These are phyloP conservation scores for Magnaporthiopsis incrustans DNA, from an alignment of 2,329 filamentous ascomycete genomes.

Conservation along the genomic window DNA sequence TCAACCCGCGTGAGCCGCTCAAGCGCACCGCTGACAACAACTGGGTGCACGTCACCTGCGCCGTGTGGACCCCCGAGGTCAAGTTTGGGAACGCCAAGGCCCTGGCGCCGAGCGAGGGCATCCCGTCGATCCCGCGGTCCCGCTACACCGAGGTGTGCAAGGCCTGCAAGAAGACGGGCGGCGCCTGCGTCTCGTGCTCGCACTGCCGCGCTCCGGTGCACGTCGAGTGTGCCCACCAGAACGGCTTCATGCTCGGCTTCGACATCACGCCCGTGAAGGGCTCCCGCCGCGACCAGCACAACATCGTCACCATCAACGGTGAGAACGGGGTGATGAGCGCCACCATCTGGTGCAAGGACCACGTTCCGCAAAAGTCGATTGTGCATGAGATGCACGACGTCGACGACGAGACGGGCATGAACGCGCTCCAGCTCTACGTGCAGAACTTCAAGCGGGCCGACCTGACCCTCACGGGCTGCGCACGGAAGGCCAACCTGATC, in stretches of 20 bases:
- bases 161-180: conserved; percentile 64
- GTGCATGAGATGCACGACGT: conserved; percentile 74
- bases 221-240: conserved; percentile 81
- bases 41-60: conserved; percentile 94
- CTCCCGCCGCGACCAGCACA: conserved; percentile 73
- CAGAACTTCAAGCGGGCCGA: conserved; percentile 94
- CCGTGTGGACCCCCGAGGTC: conserved; percentile 84
- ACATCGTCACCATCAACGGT: conserved; percentile 69
- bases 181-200: conserved; percentile 80
- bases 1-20: conserved; percentile 78
- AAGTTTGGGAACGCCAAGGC: conserved; percentile 82
- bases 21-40: conserved; percentile 96
- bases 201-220: conserved; percentile 68
- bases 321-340: conserved; percentile 82
- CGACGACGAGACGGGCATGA: conserved; percentile 62
- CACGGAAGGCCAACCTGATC: conserved; percentile 80
- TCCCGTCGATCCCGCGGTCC: conserved; percentile 67
- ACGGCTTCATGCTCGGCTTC: conserved; percentile 78
- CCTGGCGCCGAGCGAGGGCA: conserved; percentile 81
- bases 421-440: conserved; percentile 77
- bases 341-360: conserved; percentile 85
- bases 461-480: conserved; percentile 79
- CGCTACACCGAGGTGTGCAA: conserved; percentile 75
- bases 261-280: conserved; percentile 86
- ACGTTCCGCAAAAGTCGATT: conserved; percentile 61